A percentile compares a stretch with the other conserved stretches of the same genome.
Conservation (phyloP, 495 filamentous ascomycete species). For the Usnea hakonensis region DNA sequence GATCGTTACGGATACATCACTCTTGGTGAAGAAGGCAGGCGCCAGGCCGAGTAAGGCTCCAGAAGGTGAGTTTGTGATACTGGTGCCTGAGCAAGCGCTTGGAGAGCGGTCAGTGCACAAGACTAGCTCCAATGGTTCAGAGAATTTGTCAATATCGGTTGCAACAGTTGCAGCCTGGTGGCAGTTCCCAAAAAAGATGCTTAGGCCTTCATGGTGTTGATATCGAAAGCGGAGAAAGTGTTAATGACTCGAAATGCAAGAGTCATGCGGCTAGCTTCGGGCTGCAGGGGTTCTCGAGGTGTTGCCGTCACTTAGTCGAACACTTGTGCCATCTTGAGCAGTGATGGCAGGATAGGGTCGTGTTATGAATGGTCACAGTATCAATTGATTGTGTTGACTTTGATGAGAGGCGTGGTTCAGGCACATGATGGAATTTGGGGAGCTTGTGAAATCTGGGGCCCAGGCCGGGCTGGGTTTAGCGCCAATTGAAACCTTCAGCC, state of each 20-base stretch:
- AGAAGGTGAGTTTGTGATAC: conserved; percentile 4
- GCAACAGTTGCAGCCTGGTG: neutral
- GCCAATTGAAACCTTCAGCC: neutral
- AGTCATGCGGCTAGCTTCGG: conserved; percentile 15
- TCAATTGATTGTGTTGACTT: neutral
- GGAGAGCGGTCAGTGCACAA: conserved; percentile 16
- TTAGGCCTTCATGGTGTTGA: conserved; percentile 5
- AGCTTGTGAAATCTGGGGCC: neutral
- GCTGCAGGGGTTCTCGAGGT: conserved; percentile 1
- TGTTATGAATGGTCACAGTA: too few relatives aligned
- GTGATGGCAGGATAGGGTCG: too few relatives aligned
- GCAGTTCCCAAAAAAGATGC: neutral
- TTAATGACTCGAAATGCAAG: conserved; percentile 11
- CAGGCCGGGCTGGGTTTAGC: neutral
- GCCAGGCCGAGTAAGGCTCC: neutral
- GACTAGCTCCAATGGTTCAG: conserved; percentile 7
- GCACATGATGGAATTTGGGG: neutral
- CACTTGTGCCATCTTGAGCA: neutral
- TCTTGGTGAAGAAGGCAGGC: neutral
- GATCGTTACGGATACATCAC: conserved; percentile 13
- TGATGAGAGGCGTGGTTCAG: neutral
- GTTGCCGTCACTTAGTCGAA: conserved; percentile 18
- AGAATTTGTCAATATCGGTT: neutral
- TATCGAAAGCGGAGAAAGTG: conserved; percentile 1
- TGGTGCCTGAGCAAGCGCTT: conserved; percentile 18